phyloP scores from a whole-genome alignment of 257 asterid species.

The Datura wrightii region DNA sequence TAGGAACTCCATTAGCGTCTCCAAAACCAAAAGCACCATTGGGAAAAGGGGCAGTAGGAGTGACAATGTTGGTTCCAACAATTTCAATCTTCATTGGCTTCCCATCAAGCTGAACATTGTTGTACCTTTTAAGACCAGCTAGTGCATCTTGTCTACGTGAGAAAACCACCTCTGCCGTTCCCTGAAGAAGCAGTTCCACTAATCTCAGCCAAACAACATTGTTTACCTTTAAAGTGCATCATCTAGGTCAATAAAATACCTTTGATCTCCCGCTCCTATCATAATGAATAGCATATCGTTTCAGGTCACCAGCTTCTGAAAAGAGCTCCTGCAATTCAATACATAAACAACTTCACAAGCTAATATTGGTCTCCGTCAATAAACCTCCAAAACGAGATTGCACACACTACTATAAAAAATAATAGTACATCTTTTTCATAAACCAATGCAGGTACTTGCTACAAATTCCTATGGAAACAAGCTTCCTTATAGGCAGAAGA shows the following conservation, averaged over 20 bases:
- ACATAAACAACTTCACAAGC: not conserved
- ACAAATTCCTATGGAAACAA: not conserved
- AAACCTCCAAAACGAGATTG: not conserved
- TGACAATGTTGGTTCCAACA: constrained; percentile 54
- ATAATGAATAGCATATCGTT: constrained; percentile 71
- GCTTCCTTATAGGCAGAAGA: not conserved
- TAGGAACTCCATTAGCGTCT: constrained; percentile 42
- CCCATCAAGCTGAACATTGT: constrained; percentile 73
- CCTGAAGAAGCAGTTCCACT: constrained; percentile 54
- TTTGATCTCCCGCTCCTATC: constrained; percentile 96
- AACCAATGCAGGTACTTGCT: not conserved
- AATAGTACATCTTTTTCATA: not conserved
- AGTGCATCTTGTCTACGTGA: constrained; percentile 62
- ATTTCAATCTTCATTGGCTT: constrained; percentile 73
- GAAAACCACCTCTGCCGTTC: constrained; percentile 89
- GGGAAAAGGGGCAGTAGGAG: constrained; percentile 40
- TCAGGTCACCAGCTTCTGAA: constrained; percentile 88
- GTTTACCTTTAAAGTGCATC: not conserved
- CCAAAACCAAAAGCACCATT: constrained; percentile 48
- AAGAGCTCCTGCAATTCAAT: constrained; percentile 74
- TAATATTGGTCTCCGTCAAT: not conserved
- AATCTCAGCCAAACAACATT: not conserved
- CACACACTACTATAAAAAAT: not conserved
- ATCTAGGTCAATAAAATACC: constrained; percentile 49
- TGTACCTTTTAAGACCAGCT: constrained; percentile 67